phyloP scores from a whole-genome alignment of 345 rosid species.

The Dipteronia dyeriana region DNA sequence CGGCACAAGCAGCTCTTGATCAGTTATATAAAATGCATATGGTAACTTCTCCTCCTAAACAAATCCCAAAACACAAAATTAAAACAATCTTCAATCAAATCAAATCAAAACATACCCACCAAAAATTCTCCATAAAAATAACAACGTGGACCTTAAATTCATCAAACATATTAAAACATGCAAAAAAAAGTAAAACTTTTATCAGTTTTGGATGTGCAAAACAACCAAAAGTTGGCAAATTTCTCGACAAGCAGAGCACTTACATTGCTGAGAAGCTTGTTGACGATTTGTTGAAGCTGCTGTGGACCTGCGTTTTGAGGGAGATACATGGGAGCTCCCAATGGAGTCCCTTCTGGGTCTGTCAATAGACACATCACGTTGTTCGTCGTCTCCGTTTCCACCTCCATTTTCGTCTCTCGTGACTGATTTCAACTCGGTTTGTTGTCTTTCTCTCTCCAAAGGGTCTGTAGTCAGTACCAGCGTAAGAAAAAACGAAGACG shows the following conservation, averaged over 20 bases:
- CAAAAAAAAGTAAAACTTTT: background rate
- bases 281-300: slow-evolving; percentile 87
- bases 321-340: slow-evolving; percentile 77
- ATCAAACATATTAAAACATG: background rate
- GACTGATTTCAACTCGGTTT: background rate
- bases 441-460: background rate
- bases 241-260: background rate
- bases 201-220: background rate
- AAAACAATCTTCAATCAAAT: background rate
- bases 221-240: background rate
- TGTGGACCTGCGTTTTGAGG: slow-evolving; percentile 81
- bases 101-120: background rate
- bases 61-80: slow-evolving; percentile 22
- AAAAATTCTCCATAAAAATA: background rate
- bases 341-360: slow-evolving; percentile 72
- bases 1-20: slow-evolving; percentile 79
- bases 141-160: background rate
- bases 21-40: slow-evolving; percentile 76
- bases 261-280: slow-evolving; percentile 53
- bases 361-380: slow-evolving; percentile 80
- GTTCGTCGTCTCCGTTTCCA: slow-evolving; percentile 42
- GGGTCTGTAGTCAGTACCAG: background rate
- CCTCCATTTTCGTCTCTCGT: slow-evolving; percentile 30
- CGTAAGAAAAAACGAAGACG: background rate
- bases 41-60: slow-evolving; percentile 88